phyloP scores from a whole-genome alignment of 345 rosid species.

The Geranium brycei region DNA sequence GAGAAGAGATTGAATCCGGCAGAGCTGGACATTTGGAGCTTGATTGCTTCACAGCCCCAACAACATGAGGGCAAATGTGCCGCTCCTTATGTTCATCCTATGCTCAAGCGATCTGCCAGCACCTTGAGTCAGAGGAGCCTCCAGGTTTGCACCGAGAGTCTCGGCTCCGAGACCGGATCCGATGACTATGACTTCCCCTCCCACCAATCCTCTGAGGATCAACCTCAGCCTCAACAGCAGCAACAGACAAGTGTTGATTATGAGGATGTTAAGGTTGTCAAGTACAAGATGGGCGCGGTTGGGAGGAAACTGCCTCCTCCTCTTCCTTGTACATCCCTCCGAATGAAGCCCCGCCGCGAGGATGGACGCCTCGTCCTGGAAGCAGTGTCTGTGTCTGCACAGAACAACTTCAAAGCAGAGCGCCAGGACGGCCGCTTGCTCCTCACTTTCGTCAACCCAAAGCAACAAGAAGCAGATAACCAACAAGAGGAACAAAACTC shows the following conservation, averaged over 20 bases:
- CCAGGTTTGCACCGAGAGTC: background rate
- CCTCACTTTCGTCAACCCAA: background rate
- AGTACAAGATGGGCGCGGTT: too few relatives aligned
- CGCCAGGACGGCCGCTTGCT: conserved; percentile 7
- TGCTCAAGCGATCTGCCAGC: background rate
- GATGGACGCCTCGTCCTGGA: conserved; percentile 5
- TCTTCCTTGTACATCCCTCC: conserved; percentile 4
- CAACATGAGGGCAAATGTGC: background rate
- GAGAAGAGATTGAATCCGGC: too few relatives aligned
- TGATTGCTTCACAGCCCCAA: background rate
- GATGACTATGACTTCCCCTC: background rate
- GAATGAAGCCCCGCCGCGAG: background rate
- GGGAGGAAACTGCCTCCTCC: background rate
- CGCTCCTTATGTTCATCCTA: background rate
- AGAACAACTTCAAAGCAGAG: conserved; percentile 6
- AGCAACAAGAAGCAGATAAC: too few relatives aligned
- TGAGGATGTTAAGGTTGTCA: background rate
- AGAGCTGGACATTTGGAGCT: background rate
- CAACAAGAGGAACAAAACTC: too few relatives aligned
- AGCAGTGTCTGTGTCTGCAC: conserved; percentile 3
- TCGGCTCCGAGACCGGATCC: background rate
- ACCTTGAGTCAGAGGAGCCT: background rate
- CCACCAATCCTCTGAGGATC: background rate
- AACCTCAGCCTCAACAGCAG: background rate
- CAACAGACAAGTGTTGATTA: background rate